Conservation (phyloP, 1,139 yeast genomes). For the Magnusiomyces suaveolens region DNA sequence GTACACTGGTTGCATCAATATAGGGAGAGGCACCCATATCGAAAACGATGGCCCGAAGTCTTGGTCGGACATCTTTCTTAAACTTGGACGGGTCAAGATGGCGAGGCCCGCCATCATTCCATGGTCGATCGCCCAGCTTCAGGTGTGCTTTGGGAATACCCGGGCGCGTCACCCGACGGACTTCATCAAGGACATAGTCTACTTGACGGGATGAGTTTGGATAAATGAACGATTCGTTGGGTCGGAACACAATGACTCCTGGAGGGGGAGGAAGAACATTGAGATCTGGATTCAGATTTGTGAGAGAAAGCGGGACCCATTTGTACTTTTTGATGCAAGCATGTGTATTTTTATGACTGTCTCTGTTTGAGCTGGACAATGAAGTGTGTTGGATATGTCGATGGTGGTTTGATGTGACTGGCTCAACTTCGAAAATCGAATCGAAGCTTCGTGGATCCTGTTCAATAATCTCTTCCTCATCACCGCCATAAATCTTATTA, state of each 20-base stretch:
- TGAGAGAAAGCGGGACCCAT: slow-evolving; percentile 70
- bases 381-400: neutral
- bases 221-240: slow-evolving; percentile 71
- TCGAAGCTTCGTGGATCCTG: neutral
- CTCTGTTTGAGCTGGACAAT: too few relatives aligned
- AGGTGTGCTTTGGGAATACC: slow-evolving; percentile 19
- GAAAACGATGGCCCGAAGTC: slow-evolving; percentile 59
- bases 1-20: slow-evolving; percentile 71
- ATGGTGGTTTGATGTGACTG: neutral
- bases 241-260: slow-evolving; percentile 79
- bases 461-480: neutral
- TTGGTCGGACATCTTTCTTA: slow-evolving; percentile 48
- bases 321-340: slow-evolving; percentile 15
- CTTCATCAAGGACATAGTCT: slow-evolving; percentile 61
- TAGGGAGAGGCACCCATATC: slow-evolving; percentile 73
- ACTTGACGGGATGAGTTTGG: slow-evolving; percentile 70
- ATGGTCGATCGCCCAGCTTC: slow-evolving; percentile 61
- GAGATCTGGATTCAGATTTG: slow-evolving; percentile 49
- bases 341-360: too few relatives aligned
- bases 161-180: slow-evolving; percentile 48
- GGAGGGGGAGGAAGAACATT: slow-evolving; percentile 72
- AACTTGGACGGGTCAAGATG: slow-evolving; percentile 1
- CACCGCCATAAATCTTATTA: too few relatives aligned
- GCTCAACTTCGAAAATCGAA: too few relatives aligned
- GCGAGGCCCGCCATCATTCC: slow-evolving; percentile 80